Conservation (phyloP, 257 asterid species). For the Asclepias syriaca region DNA sequence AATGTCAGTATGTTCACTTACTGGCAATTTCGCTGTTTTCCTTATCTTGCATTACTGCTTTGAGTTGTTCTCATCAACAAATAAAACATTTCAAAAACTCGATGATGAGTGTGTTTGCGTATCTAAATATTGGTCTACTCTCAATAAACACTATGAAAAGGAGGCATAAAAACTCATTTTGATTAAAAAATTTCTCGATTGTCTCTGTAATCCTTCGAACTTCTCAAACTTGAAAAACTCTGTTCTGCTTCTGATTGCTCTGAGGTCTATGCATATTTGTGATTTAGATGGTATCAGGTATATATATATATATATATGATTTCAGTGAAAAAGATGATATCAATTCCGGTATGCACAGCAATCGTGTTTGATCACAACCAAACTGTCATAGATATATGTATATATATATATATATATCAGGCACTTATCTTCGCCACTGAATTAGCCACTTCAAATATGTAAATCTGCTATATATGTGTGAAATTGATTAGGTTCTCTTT, state of each 20-base stretch:
- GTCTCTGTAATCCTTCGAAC: not conserved
- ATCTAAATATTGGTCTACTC: too few relatives aligned
- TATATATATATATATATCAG: too few relatives aligned
- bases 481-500: not conserved
- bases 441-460: not conserved
- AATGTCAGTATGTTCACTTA: not conserved
- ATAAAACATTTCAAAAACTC: not conserved
- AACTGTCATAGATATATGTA: not conserved
- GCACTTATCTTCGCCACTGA: not conserved
- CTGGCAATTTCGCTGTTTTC: not conserved
- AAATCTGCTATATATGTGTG: not conserved
- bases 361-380: not conserved
- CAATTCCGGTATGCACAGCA: not conserved
- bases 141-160: too few relatives aligned
- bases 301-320: not conserved
- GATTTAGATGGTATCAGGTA: not conserved
- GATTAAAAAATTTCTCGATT: not conserved
- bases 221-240: not conserved
- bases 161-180: not conserved
- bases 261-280: not conserved
- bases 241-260: not conserved
- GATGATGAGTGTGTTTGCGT: not conserved
- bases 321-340: not conserved
- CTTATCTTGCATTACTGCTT: not conserved
- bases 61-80: not conserved